Percentiles rank a stretch among this genome's conserved stretches.
phyloP scores from a whole-genome alignment of 495 filamentous ascomycete species.

The Penicillium subrubescens region DNA sequence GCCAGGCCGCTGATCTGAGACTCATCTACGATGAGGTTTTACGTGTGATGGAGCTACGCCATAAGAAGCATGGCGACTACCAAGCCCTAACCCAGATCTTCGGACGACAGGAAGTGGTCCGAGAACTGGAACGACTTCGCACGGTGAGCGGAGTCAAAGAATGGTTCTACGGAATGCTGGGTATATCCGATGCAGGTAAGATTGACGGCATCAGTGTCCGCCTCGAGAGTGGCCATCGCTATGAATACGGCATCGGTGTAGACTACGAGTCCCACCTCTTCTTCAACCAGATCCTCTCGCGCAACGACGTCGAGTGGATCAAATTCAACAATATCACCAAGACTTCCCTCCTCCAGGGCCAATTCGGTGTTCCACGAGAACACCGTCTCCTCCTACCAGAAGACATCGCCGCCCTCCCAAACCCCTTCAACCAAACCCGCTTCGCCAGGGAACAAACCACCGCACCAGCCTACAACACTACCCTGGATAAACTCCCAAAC shows the following conservation, averaged over 20 bases:
- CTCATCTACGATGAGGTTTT: constrained; percentile 53
- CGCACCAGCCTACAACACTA: constrained; percentile 41
- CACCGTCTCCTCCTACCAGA: constrained; percentile 44
- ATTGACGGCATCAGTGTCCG: constrained; percentile 43
- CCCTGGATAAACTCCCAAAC: constrained; percentile 46
- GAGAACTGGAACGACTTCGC: constrained; percentile 51
- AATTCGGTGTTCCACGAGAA: constrained; percentile 47
- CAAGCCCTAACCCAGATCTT: constrained; percentile 58
- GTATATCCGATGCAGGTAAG: constrained; percentile 50
- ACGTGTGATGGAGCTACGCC: constrained; percentile 41
- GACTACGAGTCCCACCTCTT: constrained; percentile 60
- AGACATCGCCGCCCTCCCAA: constrained; percentile 40
- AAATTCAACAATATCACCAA: constrained; percentile 47
- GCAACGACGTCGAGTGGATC: constrained; percentile 50
- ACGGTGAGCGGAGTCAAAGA: constrained; percentile 43
- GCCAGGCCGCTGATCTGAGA: constrained; percentile 52
- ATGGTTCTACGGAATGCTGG: constrained; percentile 45
- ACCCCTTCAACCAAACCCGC: constrained; percentile 44
- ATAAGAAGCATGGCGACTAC: constrained; percentile 46
- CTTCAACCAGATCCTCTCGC: constrained; percentile 50
- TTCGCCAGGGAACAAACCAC: constrained; percentile 36
- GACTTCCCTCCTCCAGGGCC: constrained; percentile 41
- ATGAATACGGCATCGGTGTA: constrained; percentile 60
- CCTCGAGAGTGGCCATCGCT: constrained; percentile 44
- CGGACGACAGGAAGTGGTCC: constrained; percentile 59